phyloP scores from a whole-genome alignment of 2,329 filamentous ascomycete species.

The Botrytis medusae region DNA sequence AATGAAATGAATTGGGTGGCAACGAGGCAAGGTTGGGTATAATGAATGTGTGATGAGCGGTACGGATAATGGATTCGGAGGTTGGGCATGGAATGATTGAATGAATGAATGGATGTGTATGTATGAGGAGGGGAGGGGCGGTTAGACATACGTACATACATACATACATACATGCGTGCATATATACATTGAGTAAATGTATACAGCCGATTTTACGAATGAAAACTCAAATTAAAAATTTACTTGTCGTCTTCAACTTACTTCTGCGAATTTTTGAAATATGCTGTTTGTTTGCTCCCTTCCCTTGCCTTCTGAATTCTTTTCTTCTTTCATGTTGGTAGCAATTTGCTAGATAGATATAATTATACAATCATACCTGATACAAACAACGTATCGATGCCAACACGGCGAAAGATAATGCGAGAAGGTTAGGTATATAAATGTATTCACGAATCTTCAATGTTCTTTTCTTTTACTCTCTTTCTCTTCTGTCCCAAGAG shows the following conservation, averaged over 20 bases:
- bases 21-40: not conserved
- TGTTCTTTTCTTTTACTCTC: too few relatives aligned
- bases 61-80: not conserved
- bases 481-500: too few relatives aligned
- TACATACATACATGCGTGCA: not conserved
- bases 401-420: too few relatives aligned
- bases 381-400: too few relatives aligned
- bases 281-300: not conserved
- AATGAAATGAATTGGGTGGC: not conserved
- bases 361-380: too few relatives aligned
- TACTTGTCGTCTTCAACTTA: not conserved
- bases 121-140: not conserved
- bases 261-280: not conserved
- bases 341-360: too few relatives aligned
- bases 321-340: not conserved
- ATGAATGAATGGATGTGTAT: not conserved
- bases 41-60: constrained; percentile 5
- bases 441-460: too few relatives aligned
- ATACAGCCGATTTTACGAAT: not conserved
- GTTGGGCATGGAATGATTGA: not conserved
- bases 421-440: too few relatives aligned
- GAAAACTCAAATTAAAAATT: not conserved
- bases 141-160: not conserved
- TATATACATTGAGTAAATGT: not conserved
- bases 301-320: not conserved